These are phyloP conservation scores for Acanthamoeba rhysodes DNA, from an alignment of 208 protist species.

Conservation along the genomic window DNA sequence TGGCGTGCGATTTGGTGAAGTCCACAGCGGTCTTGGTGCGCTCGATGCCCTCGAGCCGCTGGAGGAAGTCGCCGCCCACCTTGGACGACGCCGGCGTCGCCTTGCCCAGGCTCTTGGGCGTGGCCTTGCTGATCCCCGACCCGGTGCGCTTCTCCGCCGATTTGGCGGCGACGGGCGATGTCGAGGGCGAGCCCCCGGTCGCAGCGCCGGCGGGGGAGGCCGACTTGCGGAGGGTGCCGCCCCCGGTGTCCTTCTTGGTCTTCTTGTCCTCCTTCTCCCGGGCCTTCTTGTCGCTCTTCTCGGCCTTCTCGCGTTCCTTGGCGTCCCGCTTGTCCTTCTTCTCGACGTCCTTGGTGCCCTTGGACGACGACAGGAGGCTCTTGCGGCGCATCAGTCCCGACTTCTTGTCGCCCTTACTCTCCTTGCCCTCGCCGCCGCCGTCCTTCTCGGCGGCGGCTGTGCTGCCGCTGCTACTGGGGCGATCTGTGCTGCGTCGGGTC, in stretches of 20 bases:
- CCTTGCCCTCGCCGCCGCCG: background rate
- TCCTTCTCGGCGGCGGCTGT: background rate
- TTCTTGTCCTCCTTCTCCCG: constrained; percentile 38
- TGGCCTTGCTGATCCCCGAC: constrained; percentile 60
- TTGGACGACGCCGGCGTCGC: background rate
- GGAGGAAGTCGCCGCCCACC: constrained; percentile 52
- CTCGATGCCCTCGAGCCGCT: constrained; percentile 60
- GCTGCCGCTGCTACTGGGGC: background rate
- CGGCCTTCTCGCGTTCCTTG: background rate
- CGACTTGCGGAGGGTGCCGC: constrained; percentile 11
- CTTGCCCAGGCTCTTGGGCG: constrained; percentile 51
- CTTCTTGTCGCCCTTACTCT: background rate
- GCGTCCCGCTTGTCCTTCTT: constrained; percentile 19
- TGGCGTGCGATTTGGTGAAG: constrained; percentile 64
- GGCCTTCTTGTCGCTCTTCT: constrained; percentile 16
- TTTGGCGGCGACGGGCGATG: background rate
- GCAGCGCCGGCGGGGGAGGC: background rate
- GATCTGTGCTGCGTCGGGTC: background rate
- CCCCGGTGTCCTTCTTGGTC: constrained; percentile 49
- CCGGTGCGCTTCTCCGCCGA: background rate
- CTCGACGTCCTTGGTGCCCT: background rate
- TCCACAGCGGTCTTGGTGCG: constrained; percentile 57
- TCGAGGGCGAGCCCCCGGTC: background rate
- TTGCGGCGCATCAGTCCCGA: background rate
- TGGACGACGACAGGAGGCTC: background rate